Conservation (phyloP, 768 basidiomycete genomes). For the Fistulinella prunicolor region DNA sequence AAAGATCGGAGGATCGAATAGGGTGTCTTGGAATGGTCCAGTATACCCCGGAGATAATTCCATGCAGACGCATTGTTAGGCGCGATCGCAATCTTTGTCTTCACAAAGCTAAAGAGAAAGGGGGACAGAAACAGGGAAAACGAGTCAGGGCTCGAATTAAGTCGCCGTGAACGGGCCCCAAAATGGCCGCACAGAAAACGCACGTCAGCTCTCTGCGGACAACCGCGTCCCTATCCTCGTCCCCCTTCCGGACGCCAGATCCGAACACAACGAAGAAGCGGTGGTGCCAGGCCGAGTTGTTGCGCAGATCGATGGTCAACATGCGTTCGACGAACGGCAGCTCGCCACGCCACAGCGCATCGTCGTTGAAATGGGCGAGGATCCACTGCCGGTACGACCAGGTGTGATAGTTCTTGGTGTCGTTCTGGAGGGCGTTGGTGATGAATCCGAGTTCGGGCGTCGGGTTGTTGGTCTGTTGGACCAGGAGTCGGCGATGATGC, state of each 20-base stretch:
- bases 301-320: slow-evolving; percentile 75
- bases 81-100: slow-evolving; percentile 77
- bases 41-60: slow-evolving; percentile 93
- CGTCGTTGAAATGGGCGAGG: slow-evolving; percentile 76
- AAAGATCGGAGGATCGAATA: slow-evolving; percentile 56
- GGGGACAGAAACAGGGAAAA: too few species aligned
- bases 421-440: slow-evolving; percentile 62
- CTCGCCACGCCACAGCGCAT: slow-evolving; percentile 70
- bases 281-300: slow-evolving; percentile 98
- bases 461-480: slow-evolving; percentile 53
- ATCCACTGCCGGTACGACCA: slow-evolving; percentile 99
- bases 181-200: slow-evolving; percentile 28
- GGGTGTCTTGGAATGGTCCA: slow-evolving; percentile 59
- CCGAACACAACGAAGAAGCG: slow-evolving; percentile 85
- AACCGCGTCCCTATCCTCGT: slow-evolving; percentile 57
- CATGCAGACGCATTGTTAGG: slow-evolving; percentile 95
- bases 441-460: slow-evolving; percentile 78
- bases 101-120: slow-evolving; percentile 56
- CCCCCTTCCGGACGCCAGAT: slow-evolving; percentile 58
- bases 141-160: not conserved
- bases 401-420: slow-evolving; percentile 98
- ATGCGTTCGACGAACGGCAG: slow-evolving; percentile 71
- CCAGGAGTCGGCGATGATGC: slow-evolving; percentile 84
- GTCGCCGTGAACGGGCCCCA: not conserved
- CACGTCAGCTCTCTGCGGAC: slow-evolving; percentile 74